Conservation (phyloP, 1,284 basidiomycete genomes). For the Afroboletus lepidellus region DNA sequence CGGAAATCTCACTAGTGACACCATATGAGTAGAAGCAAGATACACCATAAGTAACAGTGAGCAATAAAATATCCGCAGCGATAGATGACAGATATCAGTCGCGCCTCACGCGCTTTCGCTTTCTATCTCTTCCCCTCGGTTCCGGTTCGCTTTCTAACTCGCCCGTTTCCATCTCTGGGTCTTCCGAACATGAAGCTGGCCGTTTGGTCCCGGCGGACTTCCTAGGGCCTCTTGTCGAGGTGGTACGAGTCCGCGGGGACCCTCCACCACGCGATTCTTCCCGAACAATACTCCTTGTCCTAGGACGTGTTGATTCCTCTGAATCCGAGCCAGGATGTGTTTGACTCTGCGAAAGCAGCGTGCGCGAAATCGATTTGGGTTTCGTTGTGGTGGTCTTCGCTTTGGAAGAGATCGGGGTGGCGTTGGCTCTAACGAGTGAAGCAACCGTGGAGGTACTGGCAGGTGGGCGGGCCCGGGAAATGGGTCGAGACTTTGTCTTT, state of each 20-base stretch:
- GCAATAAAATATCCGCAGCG: neutral
- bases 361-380: constrained; percentile 22
- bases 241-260: constrained; percentile 7
- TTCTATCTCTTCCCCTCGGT: constrained; percentile 26
- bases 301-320: constrained; percentile 20
- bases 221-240: constrained; percentile 1
- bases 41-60: neutral
- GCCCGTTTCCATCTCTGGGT: constrained; percentile 7
- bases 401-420: constrained; percentile 1
- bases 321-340: constrained; percentile 24
- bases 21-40: neutral
- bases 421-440: neutral
- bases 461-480: constrained; percentile 7
- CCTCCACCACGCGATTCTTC: constrained; percentile 22
- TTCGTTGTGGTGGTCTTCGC: constrained; percentile 5
- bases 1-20: neutral
- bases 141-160: constrained; percentile 17
- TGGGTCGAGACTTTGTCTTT: constrained; percentile 18
- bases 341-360: constrained; percentile 23
- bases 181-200: constrained; percentile 8
- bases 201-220: constrained; percentile 11
- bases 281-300: constrained; percentile 18
- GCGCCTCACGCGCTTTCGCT: constrained; percentile 30
- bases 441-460: constrained; percentile 7
- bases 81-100: constrained; percentile 1